Percentiles rank a stretch among this genome's conserved stretches.
These are phyloP conservation scores for Yarrowia divulgata DNA, from an alignment of 805 yeast genomes.

Conservation along the genomic window DNA sequence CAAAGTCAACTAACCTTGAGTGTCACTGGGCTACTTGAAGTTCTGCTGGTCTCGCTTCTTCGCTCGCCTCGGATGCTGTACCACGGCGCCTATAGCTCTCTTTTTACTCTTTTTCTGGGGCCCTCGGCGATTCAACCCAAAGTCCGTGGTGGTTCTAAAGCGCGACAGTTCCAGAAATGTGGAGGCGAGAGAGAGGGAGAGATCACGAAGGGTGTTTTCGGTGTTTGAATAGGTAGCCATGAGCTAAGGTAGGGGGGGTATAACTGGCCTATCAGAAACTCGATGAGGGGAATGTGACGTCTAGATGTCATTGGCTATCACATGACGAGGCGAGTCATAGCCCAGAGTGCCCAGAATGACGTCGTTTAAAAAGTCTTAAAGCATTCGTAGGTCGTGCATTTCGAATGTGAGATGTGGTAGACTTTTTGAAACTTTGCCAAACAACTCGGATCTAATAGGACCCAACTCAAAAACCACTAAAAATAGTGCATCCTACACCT, in stretches of 20 bases:
- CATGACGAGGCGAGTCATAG: background rate
- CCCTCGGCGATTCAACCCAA: slow-evolving; percentile 9
- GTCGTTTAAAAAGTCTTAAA: slow-evolving; percentile 22
- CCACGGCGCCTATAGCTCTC: background rate
- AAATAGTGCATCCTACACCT: slow-evolving; percentile 18
- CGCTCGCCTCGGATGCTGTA: background rate
- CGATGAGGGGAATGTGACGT: too few species aligned
- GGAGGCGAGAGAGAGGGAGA: background rate
- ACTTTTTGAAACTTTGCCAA: slow-evolving; percentile 30
- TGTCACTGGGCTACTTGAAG: background rate
- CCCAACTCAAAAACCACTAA: slow-evolving; percentile 11
- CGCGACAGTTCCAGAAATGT: background rate
- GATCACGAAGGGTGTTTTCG: background rate
- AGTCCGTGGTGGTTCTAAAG: background rate
- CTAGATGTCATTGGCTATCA: background rate
- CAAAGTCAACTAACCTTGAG: background rate
- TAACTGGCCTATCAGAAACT: too few species aligned
- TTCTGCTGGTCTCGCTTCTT: background rate
- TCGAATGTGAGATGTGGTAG: slow-evolving; percentile 1
- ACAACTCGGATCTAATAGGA: slow-evolving; percentile 36
- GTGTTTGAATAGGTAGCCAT: too few species aligned
- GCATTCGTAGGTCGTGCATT: background rate
- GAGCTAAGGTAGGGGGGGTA: too few species aligned
- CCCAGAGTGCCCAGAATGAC: slow-evolving; percentile 6
- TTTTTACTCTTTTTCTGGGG: background rate